These are phyloP conservation scores for Gossypium ekmanianum DNA, from an alignment of 345 rosid species.

Conservation along the genomic window DNA sequence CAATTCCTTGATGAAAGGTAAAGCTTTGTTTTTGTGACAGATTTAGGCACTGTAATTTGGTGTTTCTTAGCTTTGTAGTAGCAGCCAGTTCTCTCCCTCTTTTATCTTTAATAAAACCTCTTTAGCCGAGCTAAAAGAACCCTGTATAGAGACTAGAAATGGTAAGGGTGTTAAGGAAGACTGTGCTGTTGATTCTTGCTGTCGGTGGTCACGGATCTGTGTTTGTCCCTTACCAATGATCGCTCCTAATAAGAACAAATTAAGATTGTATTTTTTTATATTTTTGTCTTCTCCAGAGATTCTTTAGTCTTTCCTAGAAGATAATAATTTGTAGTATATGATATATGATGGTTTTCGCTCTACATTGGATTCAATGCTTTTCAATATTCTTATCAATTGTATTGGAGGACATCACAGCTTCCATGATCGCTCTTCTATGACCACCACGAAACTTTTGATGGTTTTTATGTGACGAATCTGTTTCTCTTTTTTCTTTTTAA, in stretches of 20 bases:
- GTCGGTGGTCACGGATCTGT: slow-evolving; percentile 43
- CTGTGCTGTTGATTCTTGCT: slow-evolving; percentile 36
- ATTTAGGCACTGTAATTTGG: too few species aligned
- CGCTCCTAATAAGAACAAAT: slow-evolving; percentile 30
- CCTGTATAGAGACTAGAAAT: not conserved
- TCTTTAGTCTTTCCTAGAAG: slow-evolving; percentile 21
- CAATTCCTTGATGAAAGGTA: not conserved
- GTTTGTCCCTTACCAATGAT: slow-evolving; percentile 27
- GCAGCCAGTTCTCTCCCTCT: too few species aligned
- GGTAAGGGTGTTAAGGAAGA: slow-evolving; percentile 19
- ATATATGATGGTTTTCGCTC: not conserved
- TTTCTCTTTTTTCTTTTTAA: not conserved
- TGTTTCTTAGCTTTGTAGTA: too few species aligned
- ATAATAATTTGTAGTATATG: not conserved
- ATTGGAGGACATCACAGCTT: not conserved
- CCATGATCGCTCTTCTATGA: not conserved
- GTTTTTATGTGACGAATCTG: not conserved
- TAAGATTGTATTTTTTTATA: not conserved
- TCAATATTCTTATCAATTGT: not conserved
- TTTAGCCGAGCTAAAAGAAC: too few species aligned
- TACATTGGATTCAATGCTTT: slow-evolving; percentile 1
- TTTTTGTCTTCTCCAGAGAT: slow-evolving; percentile 29
- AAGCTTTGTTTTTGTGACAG: too few species aligned
- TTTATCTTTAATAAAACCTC: too few species aligned
- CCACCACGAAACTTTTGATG: not conserved